Evolutionary conservation across 257 asterid genomes (phyloP).

Genomic region (Fraxinus excelsior): DNA sequence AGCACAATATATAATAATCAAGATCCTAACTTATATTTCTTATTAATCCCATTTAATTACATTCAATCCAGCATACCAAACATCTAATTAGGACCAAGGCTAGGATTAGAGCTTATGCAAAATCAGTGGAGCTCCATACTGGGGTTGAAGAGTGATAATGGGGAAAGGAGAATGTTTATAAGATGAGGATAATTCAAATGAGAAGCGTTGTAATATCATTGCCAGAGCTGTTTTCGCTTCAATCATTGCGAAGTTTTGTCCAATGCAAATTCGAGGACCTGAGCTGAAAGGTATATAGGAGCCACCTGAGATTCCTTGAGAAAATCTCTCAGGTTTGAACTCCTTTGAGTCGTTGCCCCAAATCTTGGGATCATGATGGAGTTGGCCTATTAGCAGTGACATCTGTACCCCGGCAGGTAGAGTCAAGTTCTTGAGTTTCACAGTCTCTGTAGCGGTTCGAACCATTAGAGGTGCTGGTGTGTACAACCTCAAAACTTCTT

Average conservation of each 20-base stretch:
- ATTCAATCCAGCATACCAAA: neutral
- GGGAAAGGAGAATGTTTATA: constrained; percentile 5
- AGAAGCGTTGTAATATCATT: neutral
- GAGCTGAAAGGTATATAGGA: neutral
- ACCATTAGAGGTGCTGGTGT: constrained; percentile 26
- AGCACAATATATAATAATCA: no score
- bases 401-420: constrained; percentile 33
- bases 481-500: constrained; percentile 38
- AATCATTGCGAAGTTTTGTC: constrained; percentile 4
- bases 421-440: constrained; percentile 20
- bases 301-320: constrained; percentile 30
- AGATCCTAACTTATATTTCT: no score
- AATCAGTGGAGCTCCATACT: neutral
- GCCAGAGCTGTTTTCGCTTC: constrained; percentile 5
- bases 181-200: neutral
- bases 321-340: constrained; percentile 43
- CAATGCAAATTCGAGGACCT: constrained; percentile 1
- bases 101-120: neutral
- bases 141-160: constrained; percentile 1
- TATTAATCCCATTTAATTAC: neutral
- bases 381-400: constrained; percentile 21
- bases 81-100: neutral
- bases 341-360: constrained; percentile 43
- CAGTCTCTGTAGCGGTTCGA: constrained; percentile 23
- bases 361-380: constrained; percentile 34